Percentiles rank a stretch among this genome's conserved stretches.
These are phyloP conservation scores for Holtermanniella nyarrowii DNA, from an alignment of 768 basidiomycete genomes.

Conservation along the genomic window DNA sequence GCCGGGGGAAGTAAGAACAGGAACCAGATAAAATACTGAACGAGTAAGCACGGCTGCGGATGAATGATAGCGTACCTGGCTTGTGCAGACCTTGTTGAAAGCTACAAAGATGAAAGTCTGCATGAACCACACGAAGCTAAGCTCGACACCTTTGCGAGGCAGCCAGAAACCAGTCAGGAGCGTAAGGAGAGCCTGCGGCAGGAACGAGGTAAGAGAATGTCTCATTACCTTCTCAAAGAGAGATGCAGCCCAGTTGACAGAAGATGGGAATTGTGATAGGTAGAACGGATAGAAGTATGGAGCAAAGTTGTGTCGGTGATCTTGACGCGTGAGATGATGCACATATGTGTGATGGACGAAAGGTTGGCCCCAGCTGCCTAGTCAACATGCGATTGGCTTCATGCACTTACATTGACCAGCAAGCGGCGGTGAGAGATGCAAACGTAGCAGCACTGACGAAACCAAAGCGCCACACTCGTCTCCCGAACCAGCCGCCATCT, in stretches of 20 bases:
- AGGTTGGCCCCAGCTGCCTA: conserved; percentile 77
- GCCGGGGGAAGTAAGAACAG: conserved; percentile 75
- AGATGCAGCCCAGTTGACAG: conserved; percentile 3
- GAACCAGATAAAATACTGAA: conserved; percentile 95
- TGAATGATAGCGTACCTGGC: conserved; percentile 53
- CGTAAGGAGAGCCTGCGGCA: conserved; percentile 68
- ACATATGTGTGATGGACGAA: conserved; percentile 87
- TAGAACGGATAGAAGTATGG: conserved; percentile 95
- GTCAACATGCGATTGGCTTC: background rate
- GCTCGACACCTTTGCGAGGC: conserved; percentile 46
- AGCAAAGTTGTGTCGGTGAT: conserved; percentile 97
- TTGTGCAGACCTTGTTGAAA: conserved; percentile 98
- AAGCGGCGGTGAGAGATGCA: conserved; percentile 49
- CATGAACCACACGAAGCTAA: conserved; percentile 78
- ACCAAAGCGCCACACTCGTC: conserved; percentile 50
- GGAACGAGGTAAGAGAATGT: conserved; percentile 67
- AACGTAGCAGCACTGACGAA: conserved; percentile 63
- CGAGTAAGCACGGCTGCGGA: background rate
- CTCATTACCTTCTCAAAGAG: conserved; percentile 37
- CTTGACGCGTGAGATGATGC: conserved; percentile 80
- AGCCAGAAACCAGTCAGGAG: conserved; percentile 65
- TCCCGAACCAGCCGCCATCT: conserved; percentile 40
- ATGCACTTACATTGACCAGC: conserved; percentile 64
- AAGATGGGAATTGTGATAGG: conserved; percentile 58
- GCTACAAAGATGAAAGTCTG: conserved; percentile 86